A percentile compares a stretch with the other conserved stretches of the same genome.
Conservation (phyloP, 768 basidiomycete species). For the Suillus alpinus region DNA sequence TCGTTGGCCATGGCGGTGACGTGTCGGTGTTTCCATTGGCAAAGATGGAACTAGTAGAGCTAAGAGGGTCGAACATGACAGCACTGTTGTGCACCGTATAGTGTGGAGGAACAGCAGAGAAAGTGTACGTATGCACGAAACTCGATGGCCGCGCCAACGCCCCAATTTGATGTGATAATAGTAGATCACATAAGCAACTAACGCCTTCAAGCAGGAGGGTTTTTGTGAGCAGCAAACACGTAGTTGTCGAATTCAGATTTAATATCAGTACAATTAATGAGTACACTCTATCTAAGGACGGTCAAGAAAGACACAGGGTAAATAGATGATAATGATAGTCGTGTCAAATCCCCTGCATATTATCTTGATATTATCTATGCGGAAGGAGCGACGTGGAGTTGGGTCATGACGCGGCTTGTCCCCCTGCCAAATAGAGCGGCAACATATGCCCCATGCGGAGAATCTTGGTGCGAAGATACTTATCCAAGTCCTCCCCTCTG, state of each 20-base stretch:
- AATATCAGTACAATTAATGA: not conserved
- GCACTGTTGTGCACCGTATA: not conserved
- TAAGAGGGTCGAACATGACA: constrained; percentile 73
- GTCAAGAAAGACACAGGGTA: not conserved
- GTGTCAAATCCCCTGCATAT: not conserved
- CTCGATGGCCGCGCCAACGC: not conserved
- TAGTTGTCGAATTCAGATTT: not conserved
- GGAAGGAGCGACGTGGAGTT: not conserved
- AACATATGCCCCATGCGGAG: constrained; percentile 95
- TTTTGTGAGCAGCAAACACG: too few species aligned
- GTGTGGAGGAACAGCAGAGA: not conserved
- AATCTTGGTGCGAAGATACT: constrained; percentile 95
- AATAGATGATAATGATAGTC: constrained; percentile 1
- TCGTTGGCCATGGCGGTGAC: constrained; percentile 76
- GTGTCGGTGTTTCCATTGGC: constrained; percentile 45
- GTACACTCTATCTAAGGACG: not conserved
- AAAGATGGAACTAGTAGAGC: constrained; percentile 51
- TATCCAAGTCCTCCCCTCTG: constrained; percentile 84
- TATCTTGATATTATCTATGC: not conserved
- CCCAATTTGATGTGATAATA: not conserved
- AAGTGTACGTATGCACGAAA: not conserved
- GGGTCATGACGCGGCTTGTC: not conserved
- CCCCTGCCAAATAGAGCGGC: constrained; percentile 35
- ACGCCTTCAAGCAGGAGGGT: too few species aligned
- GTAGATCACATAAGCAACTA: not conserved